A percentile compares a stretch with the other conserved stretches of the same genome.
phyloP scores from a whole-genome alignment of 129 eudicot genomes.

The Pseudognaphalium luteoalbum region DNA sequence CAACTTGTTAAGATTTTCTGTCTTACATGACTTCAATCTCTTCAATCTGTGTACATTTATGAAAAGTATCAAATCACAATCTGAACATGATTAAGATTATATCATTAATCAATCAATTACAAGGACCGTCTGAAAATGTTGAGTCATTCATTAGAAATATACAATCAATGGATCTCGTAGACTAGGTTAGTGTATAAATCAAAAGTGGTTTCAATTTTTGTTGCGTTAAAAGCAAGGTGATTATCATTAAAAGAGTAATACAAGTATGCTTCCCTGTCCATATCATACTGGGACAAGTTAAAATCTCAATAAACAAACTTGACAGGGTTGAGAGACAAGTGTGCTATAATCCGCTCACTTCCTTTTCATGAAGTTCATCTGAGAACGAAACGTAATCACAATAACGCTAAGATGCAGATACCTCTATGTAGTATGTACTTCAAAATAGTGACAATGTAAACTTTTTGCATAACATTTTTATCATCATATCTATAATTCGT shows the following conservation, averaged over 20 bases:
- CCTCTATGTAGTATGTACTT: background rate
- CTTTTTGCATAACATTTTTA: background rate
- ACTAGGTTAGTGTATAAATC: background rate
- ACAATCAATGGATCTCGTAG: background rate
- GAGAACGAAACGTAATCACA: constrained; percentile 26
- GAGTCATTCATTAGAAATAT: background rate
- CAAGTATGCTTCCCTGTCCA: background rate
- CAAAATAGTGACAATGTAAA: background rate
- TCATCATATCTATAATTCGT: too few species aligned
- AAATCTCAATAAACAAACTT: constrained; percentile 51
- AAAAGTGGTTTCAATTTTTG: background rate
- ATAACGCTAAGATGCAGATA: constrained; percentile 19
- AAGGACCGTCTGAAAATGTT: background rate
- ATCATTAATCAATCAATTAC: background rate
- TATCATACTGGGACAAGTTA: background rate
- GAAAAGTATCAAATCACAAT: background rate
- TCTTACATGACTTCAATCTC: constrained; percentile 73
- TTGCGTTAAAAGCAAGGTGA: background rate
- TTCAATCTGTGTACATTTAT: constrained; percentile 47
- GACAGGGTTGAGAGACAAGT: constrained; percentile 85
- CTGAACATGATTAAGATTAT: background rate
- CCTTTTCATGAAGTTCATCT: constrained; percentile 52
- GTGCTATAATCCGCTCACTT: constrained; percentile 50
- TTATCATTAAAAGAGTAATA: background rate
- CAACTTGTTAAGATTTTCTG: constrained; percentile 87